These are phyloP conservation scores for Saksenaea vasiformis DNA, from an alignment of 371 early-diverging fungal species.

Conservation along the genomic window DNA sequence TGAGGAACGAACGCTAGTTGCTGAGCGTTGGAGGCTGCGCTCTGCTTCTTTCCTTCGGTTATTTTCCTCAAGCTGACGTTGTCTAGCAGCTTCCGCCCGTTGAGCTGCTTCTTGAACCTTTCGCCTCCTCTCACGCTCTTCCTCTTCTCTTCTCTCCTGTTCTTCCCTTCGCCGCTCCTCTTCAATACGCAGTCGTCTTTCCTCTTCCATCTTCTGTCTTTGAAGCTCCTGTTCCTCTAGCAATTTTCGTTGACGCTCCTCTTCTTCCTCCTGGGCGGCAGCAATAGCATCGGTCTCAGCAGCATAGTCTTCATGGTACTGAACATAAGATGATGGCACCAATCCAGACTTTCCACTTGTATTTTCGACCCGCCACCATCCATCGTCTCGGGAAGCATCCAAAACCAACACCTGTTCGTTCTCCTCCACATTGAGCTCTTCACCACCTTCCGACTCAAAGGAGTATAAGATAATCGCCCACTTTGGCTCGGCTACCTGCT, in stretches of 20 bases:
- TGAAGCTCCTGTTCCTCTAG: slow-evolving; percentile 19
- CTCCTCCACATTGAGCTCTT: slow-evolving; percentile 72
- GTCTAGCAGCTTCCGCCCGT: slow-evolving; percentile 22
- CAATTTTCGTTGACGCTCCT: slow-evolving; percentile 32
- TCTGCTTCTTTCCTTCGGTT: slow-evolving; percentile 8
- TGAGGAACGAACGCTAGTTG: background rate
- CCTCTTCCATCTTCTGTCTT: slow-evolving; percentile 18
- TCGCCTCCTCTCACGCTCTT: slow-evolving; percentile 20
- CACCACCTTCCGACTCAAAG: slow-evolving; percentile 72
- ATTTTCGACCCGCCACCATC: slow-evolving; percentile 69
- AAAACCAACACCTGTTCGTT: slow-evolving; percentile 72
- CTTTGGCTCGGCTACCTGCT: slow-evolving; percentile 36
- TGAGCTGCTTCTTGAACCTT: slow-evolving; percentile 26
- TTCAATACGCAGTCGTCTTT: slow-evolving; percentile 12
- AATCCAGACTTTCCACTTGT: slow-evolving; percentile 46
- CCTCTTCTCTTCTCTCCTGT: slow-evolving; percentile 19
- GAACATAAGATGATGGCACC: slow-evolving; percentile 58
- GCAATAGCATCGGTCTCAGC: background rate
- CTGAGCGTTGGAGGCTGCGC: background rate
- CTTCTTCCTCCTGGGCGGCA: slow-evolving; percentile 15
- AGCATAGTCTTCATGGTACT: slow-evolving; percentile 40
- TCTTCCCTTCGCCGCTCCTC: slow-evolving; percentile 9
- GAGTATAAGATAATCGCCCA: slow-evolving; percentile 76
- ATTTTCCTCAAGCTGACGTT: slow-evolving; percentile 24
- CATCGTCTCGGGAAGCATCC: slow-evolving; percentile 65